Evolutionary conservation across 768 basidiomycete genomes (phyloP), one percentile per base, ranked within the genome.

Genomic region (Calocybe indica): DNA sequence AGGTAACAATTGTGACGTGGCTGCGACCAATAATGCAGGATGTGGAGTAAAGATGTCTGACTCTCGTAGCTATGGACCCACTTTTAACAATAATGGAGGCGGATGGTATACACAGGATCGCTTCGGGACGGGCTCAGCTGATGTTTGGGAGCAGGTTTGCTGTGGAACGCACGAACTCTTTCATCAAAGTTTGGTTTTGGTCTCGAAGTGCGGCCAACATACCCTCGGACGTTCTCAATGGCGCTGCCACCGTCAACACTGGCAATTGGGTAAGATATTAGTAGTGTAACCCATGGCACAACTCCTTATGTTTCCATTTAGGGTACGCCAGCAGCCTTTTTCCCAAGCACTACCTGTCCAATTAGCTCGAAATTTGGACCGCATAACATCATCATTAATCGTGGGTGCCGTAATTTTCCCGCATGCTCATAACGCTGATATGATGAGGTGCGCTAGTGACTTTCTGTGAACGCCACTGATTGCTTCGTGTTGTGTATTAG

Each of bases 101-200:
- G 83, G 83, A 52, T 83, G 77, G 79, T 83, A 60, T 35, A 70
- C 58, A 11, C 28, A 40, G 5, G 13, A 44, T 14, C 32, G 37
- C 40, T 22, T 37, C 10, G 9, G 28, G 11, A 28, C 9, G 3
- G 35, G 13, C 11, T 29, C 12, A 8, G 5, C 31, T 32, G 12
- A 45, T 29, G 28, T 30, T 7, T 37, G 34, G 34, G 5, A 14
- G 52, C 14, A 83, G 78, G 76, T 83, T 72, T 60, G 84, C 82
- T 0, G 67, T 84, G 56, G 81, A 85, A 58, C 73, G 83, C 33
- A 82, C 82, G 0, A 52, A 62, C 15, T 56, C 58, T 4, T 78
- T 71, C 58, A 79, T 88, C 58, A 83, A 81, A 51, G 69, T 86
- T 40, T 88, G 80, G 78, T 88, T 85, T 66, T 88, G 83, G 82